phyloP scores from a whole-genome alignment of 208 protist species.

The Naegleria fowleri region DNA sequence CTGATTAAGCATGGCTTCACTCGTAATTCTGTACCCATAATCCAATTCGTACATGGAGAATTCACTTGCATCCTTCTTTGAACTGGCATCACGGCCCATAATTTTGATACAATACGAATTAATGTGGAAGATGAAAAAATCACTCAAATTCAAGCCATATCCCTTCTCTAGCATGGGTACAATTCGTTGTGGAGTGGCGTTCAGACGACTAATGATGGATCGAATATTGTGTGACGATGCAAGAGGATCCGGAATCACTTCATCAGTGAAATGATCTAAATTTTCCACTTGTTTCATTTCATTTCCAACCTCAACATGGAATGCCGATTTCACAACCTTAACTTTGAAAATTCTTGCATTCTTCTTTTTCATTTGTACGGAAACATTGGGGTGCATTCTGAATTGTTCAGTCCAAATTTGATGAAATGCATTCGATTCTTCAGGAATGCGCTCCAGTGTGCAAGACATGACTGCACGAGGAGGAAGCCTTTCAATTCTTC shows the following conservation, averaged over 20 bases:
- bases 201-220: background rate
- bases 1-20: background rate
- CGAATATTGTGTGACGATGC: background rate
- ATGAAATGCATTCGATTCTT: background rate
- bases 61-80: background rate
- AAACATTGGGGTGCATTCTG: background rate
- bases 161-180: background rate
- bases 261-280: background rate
- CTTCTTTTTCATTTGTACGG: background rate
- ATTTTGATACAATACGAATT: background rate
- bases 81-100: background rate
- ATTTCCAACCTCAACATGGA: background rate
- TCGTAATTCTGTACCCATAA: background rate
- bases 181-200: background rate
- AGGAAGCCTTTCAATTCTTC: background rate
- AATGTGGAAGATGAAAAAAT: background rate
- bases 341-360: background rate
- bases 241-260: background rate
- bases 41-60: background rate
- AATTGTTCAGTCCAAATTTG: conserved; percentile 3
- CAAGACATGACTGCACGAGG: background rate
- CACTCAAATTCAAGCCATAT: background rate
- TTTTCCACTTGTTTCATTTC: background rate
- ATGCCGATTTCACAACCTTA: background rate
- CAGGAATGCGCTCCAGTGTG: background rate